Evolutionary conservation across 345 rosid species (phyloP).

Genomic region (Cardiospermum halicacabum): DNA sequence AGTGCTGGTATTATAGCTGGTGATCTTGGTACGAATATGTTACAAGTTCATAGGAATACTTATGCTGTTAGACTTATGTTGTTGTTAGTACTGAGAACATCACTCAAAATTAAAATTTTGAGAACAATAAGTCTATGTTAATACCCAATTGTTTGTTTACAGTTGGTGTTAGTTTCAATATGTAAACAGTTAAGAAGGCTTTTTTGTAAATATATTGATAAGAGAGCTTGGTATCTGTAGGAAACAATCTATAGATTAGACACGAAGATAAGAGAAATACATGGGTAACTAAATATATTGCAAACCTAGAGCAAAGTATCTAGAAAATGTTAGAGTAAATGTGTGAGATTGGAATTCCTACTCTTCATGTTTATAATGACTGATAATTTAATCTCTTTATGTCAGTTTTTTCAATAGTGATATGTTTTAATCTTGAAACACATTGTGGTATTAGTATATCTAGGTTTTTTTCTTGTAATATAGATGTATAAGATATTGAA

Average conservation of each 20-base stretch:
- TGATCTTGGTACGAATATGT: slow-evolving; percentile 76
- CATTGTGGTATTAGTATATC: neutral
- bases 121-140: slow-evolving; percentile 83
- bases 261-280: too few species aligned
- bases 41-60: slow-evolving; percentile 85
- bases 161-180: slow-evolving; percentile 74
- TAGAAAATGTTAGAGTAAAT: slow-evolving; percentile 80
- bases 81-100: slow-evolving; percentile 92
- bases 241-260: too few species aligned
- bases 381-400: too few species aligned
- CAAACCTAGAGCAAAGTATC: slow-evolving; percentile 35
- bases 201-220: slow-evolving; percentile 46
- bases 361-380: neutral
- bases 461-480: neutral
- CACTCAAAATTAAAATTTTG: slow-evolving; percentile 92
- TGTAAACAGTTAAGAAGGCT: too few species aligned
- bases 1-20: slow-evolving; percentile 86
- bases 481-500: neutral
- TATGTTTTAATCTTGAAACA: neutral
- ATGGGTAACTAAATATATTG: too few species aligned
- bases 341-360: slow-evolving; percentile 91
- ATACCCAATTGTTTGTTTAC: slow-evolving; percentile 87
- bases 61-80: too few species aligned
- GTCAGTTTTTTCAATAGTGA: too few species aligned
- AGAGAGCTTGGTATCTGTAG: slow-evolving; percentile 30